Evolutionary conservation across 768 basidiomycete species (phyloP).

Genomic region (Lactifluus pinguis): DNA sequence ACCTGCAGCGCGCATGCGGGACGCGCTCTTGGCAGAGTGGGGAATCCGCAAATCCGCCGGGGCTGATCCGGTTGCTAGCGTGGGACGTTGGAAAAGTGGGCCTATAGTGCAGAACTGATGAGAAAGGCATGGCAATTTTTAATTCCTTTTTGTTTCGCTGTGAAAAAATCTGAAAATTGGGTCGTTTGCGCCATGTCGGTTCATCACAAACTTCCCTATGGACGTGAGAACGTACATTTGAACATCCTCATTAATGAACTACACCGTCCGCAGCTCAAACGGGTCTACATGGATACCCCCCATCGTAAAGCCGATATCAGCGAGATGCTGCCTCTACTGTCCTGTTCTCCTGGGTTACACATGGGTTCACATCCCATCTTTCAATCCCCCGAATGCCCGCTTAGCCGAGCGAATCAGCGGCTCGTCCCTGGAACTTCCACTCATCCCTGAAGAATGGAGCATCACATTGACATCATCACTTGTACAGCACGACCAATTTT

Average conservation of each 20-base stretch:
- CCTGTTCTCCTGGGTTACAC: neutral
- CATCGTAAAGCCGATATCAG: neutral
- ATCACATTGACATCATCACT: neutral
- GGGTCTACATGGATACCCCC: neutral
- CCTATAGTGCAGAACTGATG: conserved; percentile 6
- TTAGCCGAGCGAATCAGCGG: neutral
- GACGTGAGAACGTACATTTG: neutral
- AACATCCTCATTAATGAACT: neutral
- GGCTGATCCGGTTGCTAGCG: neutral
- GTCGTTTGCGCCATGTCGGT: neutral
- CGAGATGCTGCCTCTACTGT: neutral
- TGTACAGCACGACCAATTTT: too few relatives aligned
- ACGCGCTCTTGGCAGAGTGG: conserved; percentile 12
- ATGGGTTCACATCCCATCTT: neutral
- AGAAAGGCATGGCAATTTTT: neutral
- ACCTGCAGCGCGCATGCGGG: conserved; percentile 6
- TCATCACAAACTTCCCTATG: neutral
- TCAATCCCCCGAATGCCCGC: neutral
- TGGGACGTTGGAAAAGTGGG: conserved; percentile 15
- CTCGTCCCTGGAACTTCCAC: neutral
- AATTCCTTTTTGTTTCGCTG: neutral
- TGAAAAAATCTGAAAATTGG: neutral
- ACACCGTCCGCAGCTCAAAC: neutral
- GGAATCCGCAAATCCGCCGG: conserved; percentile 6
- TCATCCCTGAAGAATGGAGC: neutral